Base-by-base conservation (phyloP, 2,329 filamentous ascomycete species). In the Emergomyces africanus region DNA sequence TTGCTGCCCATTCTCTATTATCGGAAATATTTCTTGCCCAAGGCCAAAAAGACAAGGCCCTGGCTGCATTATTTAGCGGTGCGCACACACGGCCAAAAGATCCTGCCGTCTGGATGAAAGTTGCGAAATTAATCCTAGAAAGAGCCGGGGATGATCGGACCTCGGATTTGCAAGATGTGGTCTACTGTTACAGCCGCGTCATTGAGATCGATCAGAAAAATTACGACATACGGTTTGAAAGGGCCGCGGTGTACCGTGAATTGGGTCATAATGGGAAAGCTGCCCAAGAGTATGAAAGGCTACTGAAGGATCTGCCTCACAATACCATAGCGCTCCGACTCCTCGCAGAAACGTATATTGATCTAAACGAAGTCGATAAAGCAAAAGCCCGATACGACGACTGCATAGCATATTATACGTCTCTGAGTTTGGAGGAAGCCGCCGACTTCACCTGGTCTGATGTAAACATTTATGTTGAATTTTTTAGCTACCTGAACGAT, bases 391-490 rank as follows among this genome's bases (percentile, higher is more conserved):
- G 74, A 58, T 86, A 83, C 66, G 75, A 82, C 20, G 70, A 73
- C 23, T 79, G 79, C 23, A 78, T 85, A 49, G 67, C 74, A 3
- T 73, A 80, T 63, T 80, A 79, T 61, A 68, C 73, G 56, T 71
- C 70, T 10, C 67, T 74, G n/a, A 69, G 75, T 20, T 70, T 76
- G 2, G 72, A 75, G 39, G 73, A 77, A 20, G 73, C 71, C 12
- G 72, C 70, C 3, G 74, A 77, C 33, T 77, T 83, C 53, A 76
- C 79, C 54, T 99, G 92, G 92, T 85, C 87, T 57, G 88, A 97
- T 70, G 78, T 95, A 48, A 88, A 90, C 61, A 87, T 91, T 58
- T 96, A 94, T 64, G 81, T 90, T 44, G 90, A 96, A 67, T 79
- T 97, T 20, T 84, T 91, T 61, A 83, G 84, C 33, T 82, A 85